Percentiles rank a stretch among this genome's conserved stretches.
phyloP scores from a whole-genome alignment of 192 early-diverging fungal species.

The Obelidium mucronatum region DNA sequence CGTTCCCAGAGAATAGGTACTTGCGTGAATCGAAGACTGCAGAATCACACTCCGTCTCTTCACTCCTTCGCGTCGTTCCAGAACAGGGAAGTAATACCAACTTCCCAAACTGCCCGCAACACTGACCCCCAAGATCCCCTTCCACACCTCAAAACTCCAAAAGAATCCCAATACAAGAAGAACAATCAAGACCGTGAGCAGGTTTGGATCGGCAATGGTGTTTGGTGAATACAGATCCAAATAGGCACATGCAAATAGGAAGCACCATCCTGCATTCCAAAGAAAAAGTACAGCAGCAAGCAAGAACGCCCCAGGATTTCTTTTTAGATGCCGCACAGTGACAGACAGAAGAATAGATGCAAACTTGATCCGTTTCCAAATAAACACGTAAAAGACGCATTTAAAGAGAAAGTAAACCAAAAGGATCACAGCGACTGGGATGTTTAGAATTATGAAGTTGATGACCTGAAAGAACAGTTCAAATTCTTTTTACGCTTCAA shows the following conservation, averaged over 20 bases:
- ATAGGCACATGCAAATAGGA: conserved; percentile 30
- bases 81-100: conserved; percentile 25
- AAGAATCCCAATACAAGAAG: conserved; percentile 29
- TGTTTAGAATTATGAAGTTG: conserved; percentile 33
- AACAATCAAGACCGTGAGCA: not conserved
- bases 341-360: conserved; percentile 14
- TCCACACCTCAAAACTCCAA: conserved; percentile 38
- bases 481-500: not conserved
- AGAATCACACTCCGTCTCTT: conserved; percentile 15
- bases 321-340: conserved; percentile 1
- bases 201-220: not conserved
- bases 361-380: conserved; percentile 22
- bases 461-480: conserved; percentile 13
- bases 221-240: conserved; percentile 17
- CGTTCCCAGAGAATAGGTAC: conserved; percentile 70
- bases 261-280: conserved; percentile 38
- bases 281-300: conserved; percentile 26
- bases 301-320: conserved; percentile 22
- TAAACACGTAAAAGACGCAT: conserved; percentile 15
- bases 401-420: conserved; percentile 17
- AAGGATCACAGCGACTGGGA: conserved; percentile 25
- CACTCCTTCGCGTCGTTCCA: not conserved
- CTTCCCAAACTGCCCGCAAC: conserved; percentile 27
- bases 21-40: conserved; percentile 34
- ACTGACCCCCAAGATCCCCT: conserved; percentile 17